phyloP scores from a whole-genome alignment of 768 basidiomycete species.

The Cubamyces lactineus region DNA sequence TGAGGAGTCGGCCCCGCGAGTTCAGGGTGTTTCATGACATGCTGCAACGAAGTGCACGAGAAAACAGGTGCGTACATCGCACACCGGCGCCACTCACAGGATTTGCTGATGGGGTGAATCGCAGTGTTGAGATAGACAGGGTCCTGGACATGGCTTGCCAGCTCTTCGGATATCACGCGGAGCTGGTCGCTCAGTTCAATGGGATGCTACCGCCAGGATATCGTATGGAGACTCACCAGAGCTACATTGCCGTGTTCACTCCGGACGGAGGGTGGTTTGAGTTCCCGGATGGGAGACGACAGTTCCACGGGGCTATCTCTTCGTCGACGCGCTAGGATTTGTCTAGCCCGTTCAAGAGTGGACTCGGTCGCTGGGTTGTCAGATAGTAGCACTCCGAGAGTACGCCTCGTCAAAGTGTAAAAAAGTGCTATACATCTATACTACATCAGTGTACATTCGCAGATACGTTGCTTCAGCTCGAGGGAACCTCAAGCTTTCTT shows the following conservation, averaged over 20 bases:
- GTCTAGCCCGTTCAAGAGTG: no score
- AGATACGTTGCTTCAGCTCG: not conserved
- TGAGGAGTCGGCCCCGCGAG: not conserved
- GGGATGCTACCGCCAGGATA: conserved; percentile 9
- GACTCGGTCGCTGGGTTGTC: no score
- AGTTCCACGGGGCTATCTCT: not conserved
- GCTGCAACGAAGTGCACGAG: conserved; percentile 1
- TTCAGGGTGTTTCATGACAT: not conserved
- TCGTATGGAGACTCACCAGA: conserved; percentile 5
- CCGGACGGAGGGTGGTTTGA: conserved; percentile 1
- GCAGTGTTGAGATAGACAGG: not conserved
- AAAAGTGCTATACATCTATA: not conserved
- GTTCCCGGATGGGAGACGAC: not conserved
- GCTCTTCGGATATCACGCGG: conserved; percentile 7
- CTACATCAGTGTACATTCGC: conserved; percentile 1
- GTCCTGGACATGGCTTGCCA: conserved; percentile 6
- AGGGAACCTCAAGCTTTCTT: conserved; percentile 8
- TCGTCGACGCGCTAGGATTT: not conserved
- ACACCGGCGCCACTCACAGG: not conserved
- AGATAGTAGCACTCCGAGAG: no score
- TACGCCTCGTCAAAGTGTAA: not conserved
- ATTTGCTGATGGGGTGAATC: not conserved
- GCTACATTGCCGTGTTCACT: conserved; percentile 11
- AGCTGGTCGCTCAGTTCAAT: conserved; percentile 10
- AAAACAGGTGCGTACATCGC: conserved; percentile 5